A percentile compares a stretch with the other conserved stretches of the same genome.
phyloP scores from a whole-genome alignment of 2,329 filamentous ascomycete species.

The Phialocephala subalpina region DNA sequence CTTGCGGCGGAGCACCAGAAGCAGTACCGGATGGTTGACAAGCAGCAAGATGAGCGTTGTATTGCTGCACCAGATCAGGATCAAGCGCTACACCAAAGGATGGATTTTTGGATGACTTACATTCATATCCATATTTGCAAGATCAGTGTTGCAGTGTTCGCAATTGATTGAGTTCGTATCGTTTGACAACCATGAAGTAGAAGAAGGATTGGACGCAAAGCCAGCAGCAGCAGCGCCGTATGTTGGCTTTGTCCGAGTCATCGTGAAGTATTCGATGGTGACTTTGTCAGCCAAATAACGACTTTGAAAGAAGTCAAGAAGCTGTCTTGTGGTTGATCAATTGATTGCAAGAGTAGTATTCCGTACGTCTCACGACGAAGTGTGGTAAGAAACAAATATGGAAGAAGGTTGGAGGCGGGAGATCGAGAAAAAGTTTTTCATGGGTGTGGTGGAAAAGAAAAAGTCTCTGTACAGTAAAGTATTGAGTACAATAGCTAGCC shows the following conservation, averaged over 20 bases:
- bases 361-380: conserved; percentile 23
- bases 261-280: conserved; percentile 13
- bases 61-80: neutral
- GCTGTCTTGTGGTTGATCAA: conserved; percentile 17
- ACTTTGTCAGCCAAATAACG: conserved; percentile 16
- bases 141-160: neutral
- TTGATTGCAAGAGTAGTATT: conserved; percentile 28
- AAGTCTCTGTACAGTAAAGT: neutral
- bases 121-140: neutral
- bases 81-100: neutral
- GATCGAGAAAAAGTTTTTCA: neutral
- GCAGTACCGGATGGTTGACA: neutral
- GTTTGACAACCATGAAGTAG: neutral
- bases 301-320: conserved; percentile 22
- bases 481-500: conserved; percentile 1
- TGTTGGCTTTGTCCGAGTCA: neutral
- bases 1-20: neutral
- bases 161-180: neutral
- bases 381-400: conserved; percentile 8
- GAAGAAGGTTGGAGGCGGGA: neutral
- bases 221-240: too few species aligned
- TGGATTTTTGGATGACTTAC: neutral
- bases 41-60: neutral
- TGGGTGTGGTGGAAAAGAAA: conserved; percentile 1
- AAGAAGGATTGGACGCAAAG: neutral